A percentile compares a stretch with the other conserved stretches of the same genome.
These are phyloP conservation scores for Penicillium vulpinum DNA, from an alignment of 2,329 filamentous ascomycete genomes.

Conservation along the genomic window DNA sequence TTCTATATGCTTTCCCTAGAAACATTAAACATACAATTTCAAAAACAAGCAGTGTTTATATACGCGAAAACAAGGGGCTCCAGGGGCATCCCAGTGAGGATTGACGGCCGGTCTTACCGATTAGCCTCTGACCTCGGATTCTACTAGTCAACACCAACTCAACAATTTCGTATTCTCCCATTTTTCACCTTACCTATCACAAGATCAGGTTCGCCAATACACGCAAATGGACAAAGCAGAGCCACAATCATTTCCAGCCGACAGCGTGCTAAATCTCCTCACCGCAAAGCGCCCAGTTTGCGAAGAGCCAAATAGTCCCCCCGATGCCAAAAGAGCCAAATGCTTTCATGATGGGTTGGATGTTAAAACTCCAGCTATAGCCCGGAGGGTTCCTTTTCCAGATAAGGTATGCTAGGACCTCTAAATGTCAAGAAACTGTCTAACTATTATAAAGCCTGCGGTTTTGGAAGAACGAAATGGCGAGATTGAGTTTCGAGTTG, in stretches of 20 bases:
- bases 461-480: slow-evolving; percentile 91
- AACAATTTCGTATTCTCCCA: background rate
- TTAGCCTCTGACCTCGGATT: background rate
- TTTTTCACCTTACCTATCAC: background rate
- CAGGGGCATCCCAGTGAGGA: background rate
- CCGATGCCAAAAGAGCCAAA: background rate
- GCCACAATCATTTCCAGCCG: background rate
- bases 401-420: slow-evolving; percentile 66
- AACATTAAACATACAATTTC: background rate
- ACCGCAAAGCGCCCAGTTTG: background rate
- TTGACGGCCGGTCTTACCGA: background rate
- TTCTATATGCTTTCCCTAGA: background rate
- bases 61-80: background rate
- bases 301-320: background rate
- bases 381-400: slow-evolving; percentile 76
- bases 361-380: background rate
- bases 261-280: background rate
- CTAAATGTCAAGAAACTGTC: slow-evolving; percentile 24
- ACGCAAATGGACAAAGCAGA: background rate
- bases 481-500: slow-evolving; percentile 94
- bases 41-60: background rate
- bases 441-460: slow-evolving; percentile 60
- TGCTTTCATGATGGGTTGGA: background rate
- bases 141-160: background rate
- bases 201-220: background rate